Evolutionary conservation across 495 filamentous ascomycete genomes (phyloP).

Genomic region (Sabuloglossum arenarium): DNA sequence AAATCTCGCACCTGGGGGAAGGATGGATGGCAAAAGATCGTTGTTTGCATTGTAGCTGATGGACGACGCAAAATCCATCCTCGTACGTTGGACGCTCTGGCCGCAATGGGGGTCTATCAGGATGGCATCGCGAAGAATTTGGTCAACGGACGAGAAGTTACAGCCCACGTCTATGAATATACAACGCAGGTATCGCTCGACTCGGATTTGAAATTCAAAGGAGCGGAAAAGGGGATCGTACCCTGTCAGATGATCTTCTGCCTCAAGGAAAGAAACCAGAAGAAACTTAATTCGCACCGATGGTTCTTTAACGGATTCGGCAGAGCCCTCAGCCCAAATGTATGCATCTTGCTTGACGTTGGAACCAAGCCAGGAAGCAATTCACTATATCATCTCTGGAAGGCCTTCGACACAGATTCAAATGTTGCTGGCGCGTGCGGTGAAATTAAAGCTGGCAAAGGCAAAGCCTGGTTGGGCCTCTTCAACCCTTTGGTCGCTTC

Average conservation of each 20-base stretch:
- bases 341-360: conserved; percentile 91
- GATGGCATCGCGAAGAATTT: conserved; percentile 96
- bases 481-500: conserved; percentile 89
- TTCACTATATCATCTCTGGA: conserved; percentile 96
- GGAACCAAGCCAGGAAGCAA: conserved; percentile 74
- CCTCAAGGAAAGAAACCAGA: conserved; percentile 91
- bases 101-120: conserved; percentile 97
- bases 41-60: conserved; percentile 89
- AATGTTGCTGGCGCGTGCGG: conserved; percentile 92
- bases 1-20: conserved; percentile 95
- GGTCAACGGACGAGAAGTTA: conserved; percentile 73
- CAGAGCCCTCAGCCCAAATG: conserved; percentile 76
- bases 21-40: conserved; percentile 97
- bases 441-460: conserved; percentile 93
- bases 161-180: conserved; percentile 94
- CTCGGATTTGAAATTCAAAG: conserved; percentile 91
- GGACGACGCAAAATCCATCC: conserved; percentile 88
- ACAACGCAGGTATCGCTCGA: conserved; percentile 96
- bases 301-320: conserved; percentile 99
- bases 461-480: conserved; percentile 58
- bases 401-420: conserved; percentile 93
- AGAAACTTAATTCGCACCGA: conserved; percentile 95
- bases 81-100: conserved; percentile 82
- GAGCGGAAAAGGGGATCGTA: conserved; percentile 96
- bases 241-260: conserved; percentile 98